phyloP scores from a whole-genome alignment of 108 stramenopile genomes.

The Skeletonema tropicum region DNA sequence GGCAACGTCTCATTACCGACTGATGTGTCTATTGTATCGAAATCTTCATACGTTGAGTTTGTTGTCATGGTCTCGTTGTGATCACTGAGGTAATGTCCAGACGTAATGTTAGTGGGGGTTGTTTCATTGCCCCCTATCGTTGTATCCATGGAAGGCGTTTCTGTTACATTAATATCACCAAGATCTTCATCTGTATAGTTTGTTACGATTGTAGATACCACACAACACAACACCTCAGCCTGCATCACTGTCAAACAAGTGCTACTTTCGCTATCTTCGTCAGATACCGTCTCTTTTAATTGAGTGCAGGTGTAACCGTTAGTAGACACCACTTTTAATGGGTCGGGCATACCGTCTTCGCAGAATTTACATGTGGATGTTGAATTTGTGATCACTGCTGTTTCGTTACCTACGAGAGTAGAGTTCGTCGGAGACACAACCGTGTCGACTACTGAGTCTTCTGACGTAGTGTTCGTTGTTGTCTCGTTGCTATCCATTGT shows the following conservation, averaged over 20 bases:
- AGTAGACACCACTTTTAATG: neutral
- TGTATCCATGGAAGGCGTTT: no score
- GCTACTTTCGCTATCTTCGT: neutral
- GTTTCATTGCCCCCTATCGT: neutral
- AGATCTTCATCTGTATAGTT: neutral
- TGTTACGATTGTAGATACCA: neutral
- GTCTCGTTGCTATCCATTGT: neutral
- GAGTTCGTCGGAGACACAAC: no score
- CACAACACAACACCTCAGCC: neutral
- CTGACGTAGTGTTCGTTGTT: neutral
- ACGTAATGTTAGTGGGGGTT: neutral
- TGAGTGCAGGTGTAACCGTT: neutral
- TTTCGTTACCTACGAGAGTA: no score
- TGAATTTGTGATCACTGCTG: no score
- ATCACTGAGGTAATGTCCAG: neutral
- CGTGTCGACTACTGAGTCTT: neutral
- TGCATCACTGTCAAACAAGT: neutral
- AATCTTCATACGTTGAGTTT: neutral
- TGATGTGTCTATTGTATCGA: neutral
- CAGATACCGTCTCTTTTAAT: neutral
- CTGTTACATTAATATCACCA: no score
- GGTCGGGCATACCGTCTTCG: neutral
- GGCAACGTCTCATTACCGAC: no score
- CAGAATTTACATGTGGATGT: neutral
- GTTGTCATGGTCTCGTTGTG: neutral